These are phyloP conservation scores for Fusarium sp. DNA, from an alignment of 2,329 filamentous ascomycete genomes.

Conservation along the genomic window DNA sequence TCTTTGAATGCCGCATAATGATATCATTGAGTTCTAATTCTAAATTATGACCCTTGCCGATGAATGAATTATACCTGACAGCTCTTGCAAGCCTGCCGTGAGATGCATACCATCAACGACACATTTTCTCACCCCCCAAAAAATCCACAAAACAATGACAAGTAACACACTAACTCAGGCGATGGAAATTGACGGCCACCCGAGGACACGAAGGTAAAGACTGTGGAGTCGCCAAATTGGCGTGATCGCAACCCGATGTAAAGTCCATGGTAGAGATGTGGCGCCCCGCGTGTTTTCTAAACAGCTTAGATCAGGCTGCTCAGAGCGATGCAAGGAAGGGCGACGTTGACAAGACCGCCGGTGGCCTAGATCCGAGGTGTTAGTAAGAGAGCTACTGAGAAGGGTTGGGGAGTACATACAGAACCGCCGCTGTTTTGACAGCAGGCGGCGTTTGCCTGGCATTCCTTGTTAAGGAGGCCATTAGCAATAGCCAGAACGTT, in stretches of 20 bases:
- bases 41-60: not conserved
- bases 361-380: not conserved
- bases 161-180: not conserved
- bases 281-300: not conserved
- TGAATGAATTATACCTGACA: not conserved
- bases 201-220: not conserved
- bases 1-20: not conserved
- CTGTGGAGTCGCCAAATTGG: not conserved
- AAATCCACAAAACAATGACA: not conserved
- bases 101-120: not conserved
- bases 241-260: not conserved
- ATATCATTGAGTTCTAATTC: conserved; percentile 5
- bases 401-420: not conserved
- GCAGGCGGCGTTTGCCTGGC: conserved; percentile 5
- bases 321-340: conserved; percentile 1
- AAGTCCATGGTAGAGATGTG: not conserved
- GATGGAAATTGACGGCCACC: not conserved
- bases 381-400: not conserved
- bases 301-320: not conserved
- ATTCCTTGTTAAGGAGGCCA: conserved; percentile 6
- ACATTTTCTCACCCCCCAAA: not conserved
- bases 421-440: not conserved
- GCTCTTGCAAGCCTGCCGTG: not conserved
- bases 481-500: conserved; percentile 1
- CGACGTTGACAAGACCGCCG: conserved; percentile 3